phyloP scores from a whole-genome alignment of 805 yeast species.

The Suhomyces xylopsoci region DNA sequence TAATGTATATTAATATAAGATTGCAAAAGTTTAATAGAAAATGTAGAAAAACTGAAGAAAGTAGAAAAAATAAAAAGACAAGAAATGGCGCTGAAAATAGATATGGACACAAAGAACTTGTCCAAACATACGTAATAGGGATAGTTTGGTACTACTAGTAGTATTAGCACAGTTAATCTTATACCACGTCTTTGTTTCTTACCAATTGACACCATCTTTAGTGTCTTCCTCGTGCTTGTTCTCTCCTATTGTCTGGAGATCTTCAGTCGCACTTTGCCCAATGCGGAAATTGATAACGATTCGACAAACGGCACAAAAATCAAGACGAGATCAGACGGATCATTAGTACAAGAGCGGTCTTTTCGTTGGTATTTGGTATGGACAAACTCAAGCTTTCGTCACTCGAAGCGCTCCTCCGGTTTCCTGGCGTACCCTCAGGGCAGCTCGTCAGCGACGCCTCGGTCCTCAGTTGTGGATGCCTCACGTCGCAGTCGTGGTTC shows the following conservation, averaged over 20 bases:
- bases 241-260: neutral
- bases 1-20: slow-evolving; percentile 1
- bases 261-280: neutral
- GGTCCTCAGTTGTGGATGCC: slow-evolving; percentile 41
- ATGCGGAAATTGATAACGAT: neutral
- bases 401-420: slow-evolving; percentile 23
- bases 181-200: no score
- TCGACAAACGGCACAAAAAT: neutral
- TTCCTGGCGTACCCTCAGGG: slow-evolving; percentile 17
- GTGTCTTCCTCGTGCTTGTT: no score
- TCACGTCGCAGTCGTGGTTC: slow-evolving; percentile 33
- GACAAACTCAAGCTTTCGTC: slow-evolving; percentile 2
- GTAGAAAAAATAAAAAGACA: neutral
- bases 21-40: neutral
- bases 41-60: neutral
- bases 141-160: no score
- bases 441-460: slow-evolving; percentile 29
- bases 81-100: neutral
- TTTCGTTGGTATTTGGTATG: neutral
- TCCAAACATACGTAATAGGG: no score
- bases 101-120: no score
- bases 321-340: neutral
- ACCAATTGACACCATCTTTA: no score
- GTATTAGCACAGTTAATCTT: no score
- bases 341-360: neutral